These are phyloP conservation scores for Cephaloascus albidus DNA, from an alignment of 805 yeast species.

Conservation along the genomic window DNA sequence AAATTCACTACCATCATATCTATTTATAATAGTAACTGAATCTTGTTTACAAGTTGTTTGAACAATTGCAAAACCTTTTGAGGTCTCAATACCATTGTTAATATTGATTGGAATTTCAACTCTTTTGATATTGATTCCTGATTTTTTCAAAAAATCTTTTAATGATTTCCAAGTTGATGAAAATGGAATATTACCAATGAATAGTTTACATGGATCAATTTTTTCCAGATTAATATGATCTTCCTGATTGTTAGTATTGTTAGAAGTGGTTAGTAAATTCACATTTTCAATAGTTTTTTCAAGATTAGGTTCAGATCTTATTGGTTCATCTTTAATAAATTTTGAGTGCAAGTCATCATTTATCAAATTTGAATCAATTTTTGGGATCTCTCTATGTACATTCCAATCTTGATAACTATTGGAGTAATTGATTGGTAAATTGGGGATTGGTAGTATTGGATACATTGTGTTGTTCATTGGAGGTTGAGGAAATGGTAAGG, in stretches of 20 bases:
- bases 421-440: not conserved
- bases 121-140: slow-evolving; percentile 19
- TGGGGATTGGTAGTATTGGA: no score
- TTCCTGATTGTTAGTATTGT: no score
- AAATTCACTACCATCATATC: slow-evolving; percentile 43
- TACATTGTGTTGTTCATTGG: not conserved
- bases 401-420: no score
- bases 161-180: slow-evolving; percentile 25
- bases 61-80: slow-evolving; percentile 61
- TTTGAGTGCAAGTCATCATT: no score
- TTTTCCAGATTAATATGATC: no score
- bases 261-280: no score
- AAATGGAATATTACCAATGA: slow-evolving; percentile 51
- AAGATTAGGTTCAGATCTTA: no score
- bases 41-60: slow-evolving; percentile 35
- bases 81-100: slow-evolving; percentile 17
- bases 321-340: no score
- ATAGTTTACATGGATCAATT: slow-evolving; percentile 34
- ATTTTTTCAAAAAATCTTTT: slow-evolving; percentile 17
- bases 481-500: not conserved
- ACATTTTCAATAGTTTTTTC: no score
- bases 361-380: no score
- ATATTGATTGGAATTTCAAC: slow-evolving; percentile 33
- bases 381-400: no score
- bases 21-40: slow-evolving; percentile 37